A percentile compares a stretch with the other conserved stretches of the same genome.
phyloP scores from a whole-genome alignment of 371 early-diverging fungal species.

The Mucor ambiguus region DNA sequence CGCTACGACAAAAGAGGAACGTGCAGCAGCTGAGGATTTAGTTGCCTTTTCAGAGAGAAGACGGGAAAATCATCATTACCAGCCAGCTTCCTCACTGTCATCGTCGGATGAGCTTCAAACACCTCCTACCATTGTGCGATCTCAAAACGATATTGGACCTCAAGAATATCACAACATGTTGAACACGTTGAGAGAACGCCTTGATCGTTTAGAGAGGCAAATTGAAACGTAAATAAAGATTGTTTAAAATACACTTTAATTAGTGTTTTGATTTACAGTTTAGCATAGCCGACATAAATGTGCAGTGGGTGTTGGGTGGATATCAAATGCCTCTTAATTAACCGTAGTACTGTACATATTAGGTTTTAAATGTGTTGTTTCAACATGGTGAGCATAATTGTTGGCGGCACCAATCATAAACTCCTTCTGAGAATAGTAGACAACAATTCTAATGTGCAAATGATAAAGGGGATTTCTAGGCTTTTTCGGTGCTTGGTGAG shows the following conservation, averaged over 20 bases:
- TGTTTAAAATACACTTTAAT: too few species aligned
- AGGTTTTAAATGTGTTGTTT: neutral
- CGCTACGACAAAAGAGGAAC: constrained; percentile 21
- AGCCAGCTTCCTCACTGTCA: neutral
- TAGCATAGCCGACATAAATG: neutral
- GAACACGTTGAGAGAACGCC: constrained; percentile 27
- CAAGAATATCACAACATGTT: constrained; percentile 35
- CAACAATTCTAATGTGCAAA: too few species aligned
- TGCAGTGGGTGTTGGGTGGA: neutral
- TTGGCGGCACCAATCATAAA: too few species aligned
- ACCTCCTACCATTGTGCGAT: constrained; percentile 37
- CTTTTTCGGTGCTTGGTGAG: too few species aligned
- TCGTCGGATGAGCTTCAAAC: constrained; percentile 21
- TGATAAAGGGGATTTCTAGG: too few species aligned
- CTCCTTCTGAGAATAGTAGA: too few species aligned
- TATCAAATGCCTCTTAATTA: neutral
- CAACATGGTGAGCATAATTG: neutral
- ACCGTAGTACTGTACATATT: neutral
- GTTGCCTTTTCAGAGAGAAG: constrained; percentile 23
- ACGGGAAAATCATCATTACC: constrained; percentile 5
- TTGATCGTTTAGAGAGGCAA: constrained; percentile 32
- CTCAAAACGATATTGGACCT: constrained; percentile 37
- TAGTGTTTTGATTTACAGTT: too few species aligned
- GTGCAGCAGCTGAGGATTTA: constrained; percentile 26
- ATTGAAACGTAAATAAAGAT: constrained; percentile 20